phyloP scores from a whole-genome alignment of 768 basidiomycete genomes.

The Rhodotorula toruloides region DNA sequence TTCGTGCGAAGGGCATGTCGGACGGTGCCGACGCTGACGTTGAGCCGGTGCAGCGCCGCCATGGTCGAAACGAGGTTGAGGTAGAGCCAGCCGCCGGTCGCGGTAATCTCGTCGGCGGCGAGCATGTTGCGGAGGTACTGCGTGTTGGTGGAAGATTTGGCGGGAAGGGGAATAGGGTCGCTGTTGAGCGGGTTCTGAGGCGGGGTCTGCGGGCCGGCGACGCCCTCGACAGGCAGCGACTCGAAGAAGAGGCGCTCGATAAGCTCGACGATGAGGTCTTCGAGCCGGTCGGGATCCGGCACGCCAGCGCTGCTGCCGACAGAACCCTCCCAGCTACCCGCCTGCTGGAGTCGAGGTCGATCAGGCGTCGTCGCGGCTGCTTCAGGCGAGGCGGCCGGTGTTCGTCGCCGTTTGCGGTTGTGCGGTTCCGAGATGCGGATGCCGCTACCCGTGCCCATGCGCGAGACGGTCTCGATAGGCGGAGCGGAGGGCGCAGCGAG shows the following conservation, averaged over 20 bases:
- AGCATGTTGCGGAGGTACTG: constrained; percentile 31
- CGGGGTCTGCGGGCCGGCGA: not conserved
- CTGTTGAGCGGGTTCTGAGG: constrained; percentile 4
- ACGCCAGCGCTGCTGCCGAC: not conserved
- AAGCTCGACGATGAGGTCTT: constrained; percentile 21
- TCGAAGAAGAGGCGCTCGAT: constrained; percentile 30
- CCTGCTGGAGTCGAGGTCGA: not conserved
- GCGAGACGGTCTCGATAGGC: constrained; percentile 13
- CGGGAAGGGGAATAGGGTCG: constrained; percentile 21
- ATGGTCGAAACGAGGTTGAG: constrained; percentile 30
- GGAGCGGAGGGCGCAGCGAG: constrained; percentile 34
- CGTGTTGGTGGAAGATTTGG: constrained; percentile 27
- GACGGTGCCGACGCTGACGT: constrained; percentile 11
- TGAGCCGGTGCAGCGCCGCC: constrained; percentile 25
- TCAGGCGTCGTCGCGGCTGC: not conserved
- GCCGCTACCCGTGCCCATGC: constrained; percentile 27
- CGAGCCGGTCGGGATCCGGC: constrained; percentile 15
- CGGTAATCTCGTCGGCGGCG: constrained; percentile 4
- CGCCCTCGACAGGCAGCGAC: constrained; percentile 9
- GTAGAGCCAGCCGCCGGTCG: constrained; percentile 20
- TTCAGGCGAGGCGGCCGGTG: not conserved
- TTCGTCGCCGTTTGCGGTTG: constrained; percentile 4
- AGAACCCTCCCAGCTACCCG: not conserved
- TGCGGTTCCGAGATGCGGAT: constrained; percentile 29
- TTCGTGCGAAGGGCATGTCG: constrained; percentile 21